Evolutionary conservation across 345 rosid genomes (phyloP), one percentile per base, ranked within the genome.

Genomic region (Hypericum perforatum): DNA sequence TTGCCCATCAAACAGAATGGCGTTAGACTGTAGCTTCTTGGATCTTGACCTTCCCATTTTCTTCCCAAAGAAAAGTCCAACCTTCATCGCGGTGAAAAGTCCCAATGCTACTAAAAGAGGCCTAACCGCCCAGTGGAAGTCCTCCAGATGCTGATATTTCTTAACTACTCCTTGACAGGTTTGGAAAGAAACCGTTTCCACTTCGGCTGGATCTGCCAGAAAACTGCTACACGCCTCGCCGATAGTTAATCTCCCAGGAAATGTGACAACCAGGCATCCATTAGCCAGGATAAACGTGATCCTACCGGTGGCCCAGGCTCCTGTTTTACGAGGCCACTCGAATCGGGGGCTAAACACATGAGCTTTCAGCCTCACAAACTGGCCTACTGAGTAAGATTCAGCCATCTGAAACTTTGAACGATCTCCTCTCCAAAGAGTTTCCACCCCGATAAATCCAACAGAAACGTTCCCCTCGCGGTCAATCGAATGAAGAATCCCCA

Each of bases 71-170:
- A 65, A 74, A 50, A 69, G 13, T 9, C 95, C 96, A 4, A 83
- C 29, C 78, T 74, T 83, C 76, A 81, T 61, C 1, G 84, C 79
- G 22, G 94, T 74, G 47, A 92, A 73, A 2, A 92, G 56, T 51
- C 94, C 84, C 52, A 81, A 52, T 0, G 86, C 86, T 57, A 85
- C 70, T 52, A 88, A 63, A 49, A 85, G 68, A 8, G 96, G 98
- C 66, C 96, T 88, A 44, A 88, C 88, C 13, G 80, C 79, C 98
- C 96, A 92, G 65, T 88, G 98, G 51, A 81, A 73, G 68, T 92
- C 95, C 76, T 92, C 96, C 2, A 92, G 84, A 73, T 92, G 98
- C 61, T 85, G 78, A 65, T 81, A 92, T 49, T 85, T 88, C 49
- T 77, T 63, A 49, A 77, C 70, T 11, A 85, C 60, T 37, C 96